Evolutionary conservation across 2,329 filamentous ascomycete genomes (phyloP).

Genomic region (Colletotrichum caudatum): DNA sequence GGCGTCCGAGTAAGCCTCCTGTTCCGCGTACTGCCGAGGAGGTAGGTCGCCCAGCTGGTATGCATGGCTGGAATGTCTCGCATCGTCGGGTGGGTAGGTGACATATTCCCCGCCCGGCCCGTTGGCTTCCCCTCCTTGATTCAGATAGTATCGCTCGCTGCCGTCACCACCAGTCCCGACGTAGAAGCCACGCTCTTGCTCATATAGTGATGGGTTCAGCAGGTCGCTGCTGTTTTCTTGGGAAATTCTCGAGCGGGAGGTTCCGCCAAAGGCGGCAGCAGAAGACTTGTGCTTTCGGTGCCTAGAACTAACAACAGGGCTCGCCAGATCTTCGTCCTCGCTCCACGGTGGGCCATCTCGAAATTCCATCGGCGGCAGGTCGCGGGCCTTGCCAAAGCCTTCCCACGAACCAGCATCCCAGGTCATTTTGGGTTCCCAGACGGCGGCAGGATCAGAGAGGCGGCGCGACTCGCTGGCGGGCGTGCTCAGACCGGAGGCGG

Average conservation of each 20-base stretch:
- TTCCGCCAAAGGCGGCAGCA: slow-evolving; percentile 60
- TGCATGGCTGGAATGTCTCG: slow-evolving; percentile 65
- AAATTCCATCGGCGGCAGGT: slow-evolving; percentile 85
- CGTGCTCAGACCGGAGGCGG: slow-evolving; percentile 84
- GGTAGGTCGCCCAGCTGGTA: slow-evolving; percentile 61
- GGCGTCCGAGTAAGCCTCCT: slow-evolving; percentile 69
- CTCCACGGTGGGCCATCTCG: slow-evolving; percentile 92
- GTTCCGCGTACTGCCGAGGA: slow-evolving; percentile 59
- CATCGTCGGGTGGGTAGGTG: slow-evolving; percentile 78
- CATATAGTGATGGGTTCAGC: slow-evolving; percentile 63
- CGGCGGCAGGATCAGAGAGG: slow-evolving; percentile 83
- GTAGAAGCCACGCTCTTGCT: slow-evolving; percentile 75
- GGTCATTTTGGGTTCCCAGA: slow-evolving; percentile 77
- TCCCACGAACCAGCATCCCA: slow-evolving; percentile 67
- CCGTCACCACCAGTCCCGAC: slow-evolving; percentile 76
- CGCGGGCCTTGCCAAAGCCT: slow-evolving; percentile 67
- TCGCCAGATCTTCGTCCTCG: slow-evolving; percentile 94
- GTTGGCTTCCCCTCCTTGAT: slow-evolving; percentile 76
- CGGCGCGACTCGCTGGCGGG: slow-evolving; percentile 83
- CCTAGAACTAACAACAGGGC: slow-evolving; percentile 85
- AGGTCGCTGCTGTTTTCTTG: slow-evolving; percentile 53
- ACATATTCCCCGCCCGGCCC: slow-evolving; percentile 84
- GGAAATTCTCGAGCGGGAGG: slow-evolving; percentile 59
- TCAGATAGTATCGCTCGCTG: slow-evolving; percentile 80
- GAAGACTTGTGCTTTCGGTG: slow-evolving; percentile 88